Percentiles rank a stretch among this genome's conserved stretches.
phyloP scores from a whole-genome alignment of 2,329 filamentous ascomycete genomes.

The Alternaria alternata region DNA sequence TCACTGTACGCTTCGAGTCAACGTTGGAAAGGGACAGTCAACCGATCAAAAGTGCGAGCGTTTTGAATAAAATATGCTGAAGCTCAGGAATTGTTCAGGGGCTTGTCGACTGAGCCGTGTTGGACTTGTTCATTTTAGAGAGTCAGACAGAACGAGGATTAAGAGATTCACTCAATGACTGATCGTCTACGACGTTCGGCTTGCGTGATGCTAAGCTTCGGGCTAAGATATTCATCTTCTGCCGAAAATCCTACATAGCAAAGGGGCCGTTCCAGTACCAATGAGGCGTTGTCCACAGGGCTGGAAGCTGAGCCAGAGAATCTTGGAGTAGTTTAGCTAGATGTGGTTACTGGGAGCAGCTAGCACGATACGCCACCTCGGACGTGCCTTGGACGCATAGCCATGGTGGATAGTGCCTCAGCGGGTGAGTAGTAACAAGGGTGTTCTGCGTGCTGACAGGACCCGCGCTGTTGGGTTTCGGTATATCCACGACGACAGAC shows the following conservation, averaged over 20 bases:
- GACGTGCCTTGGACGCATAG: conserved; percentile 31
- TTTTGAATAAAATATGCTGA: neutral
- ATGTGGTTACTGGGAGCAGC: conserved; percentile 20
- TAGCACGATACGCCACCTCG: conserved; percentile 24
- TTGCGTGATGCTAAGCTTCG: conserved; percentile 27
- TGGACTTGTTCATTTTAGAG: conserved; percentile 32
- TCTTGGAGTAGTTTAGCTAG: conserved; percentile 20
- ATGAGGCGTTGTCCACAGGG: conserved; percentile 16
- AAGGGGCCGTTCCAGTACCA: conserved; percentile 25
- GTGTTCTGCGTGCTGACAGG: conserved; percentile 41
- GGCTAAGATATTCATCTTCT: conserved; percentile 26
- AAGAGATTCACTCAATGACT: conserved; percentile 30
- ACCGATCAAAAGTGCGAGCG: neutral
- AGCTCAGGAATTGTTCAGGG: conserved; percentile 26
- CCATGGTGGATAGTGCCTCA: conserved; percentile 41
- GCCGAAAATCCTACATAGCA: conserved; percentile 29
- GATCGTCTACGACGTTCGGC: conserved; percentile 32
- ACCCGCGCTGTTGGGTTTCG: conserved; percentile 18
- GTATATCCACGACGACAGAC: conserved; percentile 19
- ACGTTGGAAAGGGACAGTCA: neutral
- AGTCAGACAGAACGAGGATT: conserved; percentile 31
- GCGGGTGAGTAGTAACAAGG: conserved; percentile 33
- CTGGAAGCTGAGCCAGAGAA: conserved; percentile 26
- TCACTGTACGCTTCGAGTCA: neutral
- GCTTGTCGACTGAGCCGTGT: conserved; percentile 31